A percentile compares a stretch with the other conserved stretches of the same genome.
These are phyloP conservation scores for Inonotus obliquus DNA, from an alignment of 1,284 basidiomycete genomes.

Conservation along the genomic window DNA sequence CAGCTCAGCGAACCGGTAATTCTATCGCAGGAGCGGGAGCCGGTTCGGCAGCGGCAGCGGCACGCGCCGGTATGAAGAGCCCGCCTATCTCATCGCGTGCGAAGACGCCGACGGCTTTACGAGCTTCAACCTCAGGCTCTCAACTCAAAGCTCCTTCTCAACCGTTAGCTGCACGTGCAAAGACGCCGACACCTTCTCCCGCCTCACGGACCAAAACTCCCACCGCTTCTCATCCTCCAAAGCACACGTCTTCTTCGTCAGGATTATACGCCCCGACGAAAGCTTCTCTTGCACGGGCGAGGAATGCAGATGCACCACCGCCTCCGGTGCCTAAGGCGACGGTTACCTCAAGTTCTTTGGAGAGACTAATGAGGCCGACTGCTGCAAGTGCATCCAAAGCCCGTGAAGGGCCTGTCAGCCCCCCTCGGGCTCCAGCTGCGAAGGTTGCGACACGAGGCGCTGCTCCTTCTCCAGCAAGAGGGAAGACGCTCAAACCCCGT, in stretches of 20 bases:
- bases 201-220: conserved; percentile 26
- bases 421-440: conserved; percentile 22
- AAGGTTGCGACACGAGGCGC: conserved; percentile 15
- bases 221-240: not conserved
- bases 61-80: conserved; percentile 36
- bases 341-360: conserved; percentile 44
- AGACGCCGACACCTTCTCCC: conserved; percentile 32
- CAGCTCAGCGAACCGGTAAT: conserved; percentile 50
- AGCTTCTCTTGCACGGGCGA: conserved; percentile 64
- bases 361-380: conserved; percentile 70
- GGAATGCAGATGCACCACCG: conserved; percentile 44
- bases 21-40: conserved; percentile 29
- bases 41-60: conserved; percentile 24
- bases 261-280: conserved; percentile 74
- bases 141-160: conserved; percentile 32
- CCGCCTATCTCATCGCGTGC: conserved; percentile 39
- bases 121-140: conserved; percentile 34
- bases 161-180: conserved; percentile 37
- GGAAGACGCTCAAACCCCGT: conserved; percentile 25
- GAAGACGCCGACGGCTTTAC: conserved; percentile 35
- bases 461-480: conserved; percentile 19
- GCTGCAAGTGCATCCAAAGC: conserved; percentile 63
- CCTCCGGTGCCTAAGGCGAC: conserved; percentile 46
- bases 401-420: conserved; percentile 26
- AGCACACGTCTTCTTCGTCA: conserved; percentile 24